Evolutionary conservation across 2,329 filamentous ascomycete species (phyloP).

Genomic region (Xylariaceae sp.): DNA sequence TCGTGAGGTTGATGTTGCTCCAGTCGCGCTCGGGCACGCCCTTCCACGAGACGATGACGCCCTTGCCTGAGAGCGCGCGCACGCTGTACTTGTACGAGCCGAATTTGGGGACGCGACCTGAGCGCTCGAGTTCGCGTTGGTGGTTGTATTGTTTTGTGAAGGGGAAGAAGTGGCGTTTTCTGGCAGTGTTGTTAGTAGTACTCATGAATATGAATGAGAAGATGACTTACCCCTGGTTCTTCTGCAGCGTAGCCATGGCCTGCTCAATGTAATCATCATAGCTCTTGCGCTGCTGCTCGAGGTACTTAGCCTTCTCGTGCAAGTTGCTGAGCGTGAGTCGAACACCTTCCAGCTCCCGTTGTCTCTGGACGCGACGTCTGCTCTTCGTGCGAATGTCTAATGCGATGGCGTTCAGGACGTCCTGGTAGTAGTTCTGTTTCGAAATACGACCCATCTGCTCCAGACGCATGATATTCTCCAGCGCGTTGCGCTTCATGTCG

Average conservation of each 20-base stretch:
- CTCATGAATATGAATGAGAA: too few species aligned
- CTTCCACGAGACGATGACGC: conserved; percentile 86
- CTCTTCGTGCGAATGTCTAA: conserved; percentile 97
- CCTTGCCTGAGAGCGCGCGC: conserved; percentile 82
- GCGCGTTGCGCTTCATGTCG: conserved; percentile 84
- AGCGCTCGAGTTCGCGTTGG: conserved; percentile 87
- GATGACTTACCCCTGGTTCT: conserved; percentile 84
- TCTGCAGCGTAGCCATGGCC: conserved; percentile 93
- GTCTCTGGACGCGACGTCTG: conserved; percentile 81
- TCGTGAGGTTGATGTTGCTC: conserved; percentile 89
- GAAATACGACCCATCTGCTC: conserved; percentile 85
- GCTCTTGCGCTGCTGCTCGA: conserved; percentile 91
- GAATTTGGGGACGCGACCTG: conserved; percentile 92
- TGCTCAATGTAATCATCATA: conserved; percentile 99
- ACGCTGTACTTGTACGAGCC: conserved; percentile 97
- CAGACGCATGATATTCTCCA: conserved; percentile 88
- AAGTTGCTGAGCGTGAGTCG: conserved; percentile 68
- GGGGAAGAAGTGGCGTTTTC: conserved; percentile 49
- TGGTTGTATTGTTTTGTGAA: conserved; percentile 99
- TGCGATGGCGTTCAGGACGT: conserved; percentile 95
- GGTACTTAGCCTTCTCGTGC: conserved; percentile 81
- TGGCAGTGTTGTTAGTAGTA: background rate
- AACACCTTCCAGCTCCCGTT: conserved; percentile 83
- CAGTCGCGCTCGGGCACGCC: conserved; percentile 78
- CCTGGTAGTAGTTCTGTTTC: conserved; percentile 89